phyloP scores from a whole-genome alignment of 2,329 filamentous ascomycete genomes.

The Fusarium papillatum region DNA sequence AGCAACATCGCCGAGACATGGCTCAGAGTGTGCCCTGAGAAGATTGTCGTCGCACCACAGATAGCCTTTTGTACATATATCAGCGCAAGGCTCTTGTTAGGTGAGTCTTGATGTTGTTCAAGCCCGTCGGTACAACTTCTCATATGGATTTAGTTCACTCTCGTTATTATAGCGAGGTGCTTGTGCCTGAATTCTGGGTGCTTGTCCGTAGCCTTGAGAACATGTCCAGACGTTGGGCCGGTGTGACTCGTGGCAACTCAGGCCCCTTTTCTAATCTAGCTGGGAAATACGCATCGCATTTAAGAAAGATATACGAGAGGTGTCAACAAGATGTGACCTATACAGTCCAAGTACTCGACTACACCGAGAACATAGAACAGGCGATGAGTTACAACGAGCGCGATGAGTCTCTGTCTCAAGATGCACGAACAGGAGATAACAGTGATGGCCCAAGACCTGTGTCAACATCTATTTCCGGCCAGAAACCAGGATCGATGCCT shows the following conservation, averaged over 20 bases:
- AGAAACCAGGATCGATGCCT: neutral
- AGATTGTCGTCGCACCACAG: neutral
- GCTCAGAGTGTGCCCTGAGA: neutral
- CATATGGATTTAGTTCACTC: neutral
- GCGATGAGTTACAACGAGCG: neutral
- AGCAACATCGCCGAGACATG: slow-evolving; percentile 7
- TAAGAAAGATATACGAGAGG: neutral
- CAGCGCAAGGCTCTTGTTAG: neutral
- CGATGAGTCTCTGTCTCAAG: neutral
- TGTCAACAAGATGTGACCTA: neutral
- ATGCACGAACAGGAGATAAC: neutral
- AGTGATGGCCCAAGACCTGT: neutral
- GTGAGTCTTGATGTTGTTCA: neutral
- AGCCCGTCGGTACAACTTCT: neutral
- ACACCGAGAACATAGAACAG: neutral
- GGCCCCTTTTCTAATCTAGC: neutral
- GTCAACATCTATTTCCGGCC: neutral
- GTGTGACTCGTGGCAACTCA: neutral
- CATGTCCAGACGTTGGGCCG: neutral
- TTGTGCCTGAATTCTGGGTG: neutral
- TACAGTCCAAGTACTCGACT: neutral
- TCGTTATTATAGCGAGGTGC: neutral
- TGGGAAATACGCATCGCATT: neutral
- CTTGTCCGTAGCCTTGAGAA: slow-evolving; percentile 4
- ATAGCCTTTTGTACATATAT: neutral